A percentile compares a stretch with the other conserved stretches of the same genome.
Conservation (phyloP, 2,329 filamentous ascomycete genomes). For the Albifimbria verrucaria region DNA sequence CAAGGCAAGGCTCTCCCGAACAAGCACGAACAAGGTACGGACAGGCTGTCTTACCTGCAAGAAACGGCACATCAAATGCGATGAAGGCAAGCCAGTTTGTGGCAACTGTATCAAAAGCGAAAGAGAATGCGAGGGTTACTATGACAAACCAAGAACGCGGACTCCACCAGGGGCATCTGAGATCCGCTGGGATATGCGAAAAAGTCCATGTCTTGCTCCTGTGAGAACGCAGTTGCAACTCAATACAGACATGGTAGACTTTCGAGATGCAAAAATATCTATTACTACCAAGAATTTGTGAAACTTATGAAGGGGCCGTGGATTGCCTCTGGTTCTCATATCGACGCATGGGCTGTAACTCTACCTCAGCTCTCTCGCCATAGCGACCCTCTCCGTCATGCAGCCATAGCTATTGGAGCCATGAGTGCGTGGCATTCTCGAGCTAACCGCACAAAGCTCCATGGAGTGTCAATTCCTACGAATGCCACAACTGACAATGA, state of each 20-base stretch:
- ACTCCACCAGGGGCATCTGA: conserved; percentile 8
- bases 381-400: conserved; percentile 23
- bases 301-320: conserved; percentile 22
- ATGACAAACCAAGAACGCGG: not conserved
- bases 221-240: conserved; percentile 7
- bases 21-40: not conserved
- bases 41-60: conserved; percentile 11
- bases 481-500: not conserved
- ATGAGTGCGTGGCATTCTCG: conserved; percentile 12
- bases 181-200: conserved; percentile 20
- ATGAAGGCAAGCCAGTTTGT: conserved; percentile 31
- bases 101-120: conserved; percentile 31
- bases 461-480: not conserved
- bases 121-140: conserved; percentile 29
- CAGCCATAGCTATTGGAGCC: conserved; percentile 29
- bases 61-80: conserved; percentile 32
- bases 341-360: conserved; percentile 23
- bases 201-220: not conserved
- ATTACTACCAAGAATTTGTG: conserved; percentile 29
- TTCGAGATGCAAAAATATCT: conserved; percentile 8
- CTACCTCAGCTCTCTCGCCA: conserved; percentile 26
- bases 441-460: not conserved
- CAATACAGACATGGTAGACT: conserved; percentile 8
- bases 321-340: conserved; percentile 19
- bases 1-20: not conserved